Percentiles rank a stretch among this genome's conserved stretches.
Evolutionary conservation across 371 early-diverging fungal genomes (phyloP).

Genomic region (Caulochytrium protostelioides): DNA sequence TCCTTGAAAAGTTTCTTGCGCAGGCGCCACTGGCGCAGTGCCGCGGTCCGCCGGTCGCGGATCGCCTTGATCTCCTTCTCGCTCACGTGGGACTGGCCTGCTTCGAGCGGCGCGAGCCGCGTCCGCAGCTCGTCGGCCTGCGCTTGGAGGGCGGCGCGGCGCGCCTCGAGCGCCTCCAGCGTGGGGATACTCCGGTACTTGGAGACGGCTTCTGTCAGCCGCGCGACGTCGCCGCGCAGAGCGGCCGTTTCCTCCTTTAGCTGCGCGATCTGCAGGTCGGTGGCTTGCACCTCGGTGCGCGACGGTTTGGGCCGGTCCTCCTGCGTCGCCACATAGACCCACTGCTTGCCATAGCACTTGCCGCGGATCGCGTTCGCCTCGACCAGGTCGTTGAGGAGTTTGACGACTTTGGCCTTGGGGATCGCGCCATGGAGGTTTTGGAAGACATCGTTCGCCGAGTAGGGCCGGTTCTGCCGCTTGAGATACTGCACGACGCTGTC

Average conservation of each 20-base stretch:
- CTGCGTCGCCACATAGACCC: slow-evolving; percentile 23
- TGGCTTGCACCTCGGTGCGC: slow-evolving; percentile 9
- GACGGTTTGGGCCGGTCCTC: slow-evolving; percentile 8
- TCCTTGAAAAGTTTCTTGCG: slow-evolving; percentile 24
- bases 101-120: slow-evolving; percentile 6
- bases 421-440: slow-evolving; percentile 21
- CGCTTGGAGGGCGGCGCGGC: background rate
- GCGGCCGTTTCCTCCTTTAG: slow-evolving; percentile 11
- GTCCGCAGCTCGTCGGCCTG: slow-evolving; percentile 6
- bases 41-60: slow-evolving; percentile 6
- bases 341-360: slow-evolving; percentile 23
- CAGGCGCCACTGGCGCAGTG: slow-evolving; percentile 18
- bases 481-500: slow-evolving; percentile 18
- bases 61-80: slow-evolving; percentile 7
- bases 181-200: no score
- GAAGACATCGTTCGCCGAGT: slow-evolving; percentile 30
- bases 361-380: slow-evolving; percentile 12
- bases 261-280: slow-evolving; percentile 10
- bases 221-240: background rate
- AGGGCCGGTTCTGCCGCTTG: slow-evolving; percentile 23
- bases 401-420: slow-evolving; percentile 10
- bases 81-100: slow-evolving; percentile 4
- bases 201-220: no score
- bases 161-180: background rate
- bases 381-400: slow-evolving; percentile 16